A percentile compares a stretch with the other conserved stretches of the same genome.
These are phyloP conservation scores for Lathyrus aphaca DNA, from an alignment of 306 rosid species.

Conservation along the genomic window DNA sequence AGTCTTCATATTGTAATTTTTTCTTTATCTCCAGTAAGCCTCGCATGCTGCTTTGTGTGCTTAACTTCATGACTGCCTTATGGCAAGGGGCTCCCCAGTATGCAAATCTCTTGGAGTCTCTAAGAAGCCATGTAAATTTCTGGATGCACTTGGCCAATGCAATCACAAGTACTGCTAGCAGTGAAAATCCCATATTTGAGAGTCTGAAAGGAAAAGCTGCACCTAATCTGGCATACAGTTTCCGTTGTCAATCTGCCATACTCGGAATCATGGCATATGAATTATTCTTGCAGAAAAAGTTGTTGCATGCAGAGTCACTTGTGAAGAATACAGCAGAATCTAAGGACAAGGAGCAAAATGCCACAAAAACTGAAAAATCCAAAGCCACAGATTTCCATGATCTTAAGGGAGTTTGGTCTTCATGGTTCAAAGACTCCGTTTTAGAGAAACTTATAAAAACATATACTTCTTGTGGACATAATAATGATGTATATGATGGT, in stretches of 20 bases:
- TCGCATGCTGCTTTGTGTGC: conserved; percentile 62
- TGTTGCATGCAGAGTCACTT: conserved; percentile 67
- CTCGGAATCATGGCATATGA: conserved; percentile 76
- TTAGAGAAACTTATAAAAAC: conserved; percentile 68
- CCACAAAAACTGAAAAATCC: conserved; percentile 50
- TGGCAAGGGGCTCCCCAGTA: conserved; percentile 88
- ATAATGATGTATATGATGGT: conserved; percentile 50
- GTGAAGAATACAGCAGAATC: conserved; percentile 60
- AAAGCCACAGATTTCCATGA: conserved; percentile 45
- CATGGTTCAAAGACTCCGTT: conserved; percentile 64
- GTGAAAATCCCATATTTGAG: conserved; percentile 47
- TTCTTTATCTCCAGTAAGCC: conserved; percentile 65
- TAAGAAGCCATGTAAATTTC: conserved; percentile 62
- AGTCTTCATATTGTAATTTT: conserved; percentile 32
- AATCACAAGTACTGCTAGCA: conserved; percentile 44
- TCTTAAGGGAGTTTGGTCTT: conserved; percentile 60
- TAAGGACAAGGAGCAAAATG: conserved; percentile 51
- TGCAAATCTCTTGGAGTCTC: conserved; percentile 56
- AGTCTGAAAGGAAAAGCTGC: conserved; percentile 54
- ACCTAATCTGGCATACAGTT: conserved; percentile 56
- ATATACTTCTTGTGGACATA: conserved; percentile 53
- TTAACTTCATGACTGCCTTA: conserved; percentile 72
- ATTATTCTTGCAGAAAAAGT: conserved; percentile 78
- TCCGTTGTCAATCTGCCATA: conserved; percentile 71
- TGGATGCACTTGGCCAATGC: conserved; percentile 63